Conservation (phyloP, 2,329 filamentous ascomycete genomes). For the Epichloe brachyelytri region DNA sequence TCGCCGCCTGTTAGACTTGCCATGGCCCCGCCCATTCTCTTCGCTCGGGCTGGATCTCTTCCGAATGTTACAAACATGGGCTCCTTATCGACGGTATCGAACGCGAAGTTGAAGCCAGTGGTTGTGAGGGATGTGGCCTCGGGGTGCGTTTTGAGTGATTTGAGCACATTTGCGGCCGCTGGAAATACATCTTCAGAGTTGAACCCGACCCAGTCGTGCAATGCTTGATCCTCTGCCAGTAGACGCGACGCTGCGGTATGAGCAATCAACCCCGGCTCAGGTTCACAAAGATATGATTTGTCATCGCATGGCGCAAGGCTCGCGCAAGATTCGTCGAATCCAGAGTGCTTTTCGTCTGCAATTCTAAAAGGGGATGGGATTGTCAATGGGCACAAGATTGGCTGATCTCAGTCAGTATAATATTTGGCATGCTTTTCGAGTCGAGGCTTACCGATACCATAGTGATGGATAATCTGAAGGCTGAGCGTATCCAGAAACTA, state of each 20-base stretch:
- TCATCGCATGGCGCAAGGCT: slow-evolving; percentile 43
- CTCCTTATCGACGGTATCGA: slow-evolving; percentile 35
- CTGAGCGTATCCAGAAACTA: slow-evolving; percentile 38
- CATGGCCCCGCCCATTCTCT: slow-evolving; percentile 43
- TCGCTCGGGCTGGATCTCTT: slow-evolving; percentile 32
- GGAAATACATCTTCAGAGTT: slow-evolving; percentile 41
- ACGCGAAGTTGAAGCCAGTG: slow-evolving; percentile 39
- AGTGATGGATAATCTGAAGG: slow-evolving; percentile 37
- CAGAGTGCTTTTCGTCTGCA: slow-evolving; percentile 31
- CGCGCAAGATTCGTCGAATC: slow-evolving; percentile 37
- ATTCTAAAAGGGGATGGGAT: slow-evolving; percentile 31
- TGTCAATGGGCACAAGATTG: slow-evolving; percentile 34
- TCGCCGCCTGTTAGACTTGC: slow-evolving; percentile 39
- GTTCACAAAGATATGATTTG: slow-evolving; percentile 40
- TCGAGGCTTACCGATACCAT: slow-evolving; percentile 28
- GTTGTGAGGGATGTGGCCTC: slow-evolving; percentile 34
- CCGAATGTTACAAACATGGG: slow-evolving; percentile 42
- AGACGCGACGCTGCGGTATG: slow-evolving; percentile 42
- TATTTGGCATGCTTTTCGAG: neutral
- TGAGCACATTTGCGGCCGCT: slow-evolving; percentile 32
- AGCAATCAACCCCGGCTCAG: slow-evolving; percentile 33
- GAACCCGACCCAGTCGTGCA: slow-evolving; percentile 43
- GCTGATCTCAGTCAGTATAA: slow-evolving; percentile 18
- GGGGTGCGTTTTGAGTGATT: slow-evolving; percentile 31
- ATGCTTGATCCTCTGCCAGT: slow-evolving; percentile 32